A percentile compares a stretch with the other conserved stretches of the same genome.
phyloP scores from a whole-genome alignment of 495 filamentous ascomycete species.

The Penicillium paradoxum region DNA sequence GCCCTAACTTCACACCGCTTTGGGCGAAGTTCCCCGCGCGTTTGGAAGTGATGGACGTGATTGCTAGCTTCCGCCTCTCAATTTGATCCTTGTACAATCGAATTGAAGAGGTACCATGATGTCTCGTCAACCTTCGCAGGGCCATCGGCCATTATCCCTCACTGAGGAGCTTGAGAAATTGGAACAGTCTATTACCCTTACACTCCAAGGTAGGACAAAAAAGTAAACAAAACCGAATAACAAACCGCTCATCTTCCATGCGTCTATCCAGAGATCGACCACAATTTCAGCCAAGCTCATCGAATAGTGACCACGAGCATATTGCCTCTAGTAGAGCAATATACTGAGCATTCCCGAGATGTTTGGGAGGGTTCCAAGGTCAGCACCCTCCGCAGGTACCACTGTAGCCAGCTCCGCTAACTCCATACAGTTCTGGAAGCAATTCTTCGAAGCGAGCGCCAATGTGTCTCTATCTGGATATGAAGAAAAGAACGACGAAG shows the following conservation, averaged over 20 bases:
- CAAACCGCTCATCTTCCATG: conserved; percentile 7
- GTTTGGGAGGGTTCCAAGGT: conserved; percentile 97
- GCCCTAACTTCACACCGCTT: conserved; percentile 35
- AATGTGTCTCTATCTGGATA: conserved; percentile 97
- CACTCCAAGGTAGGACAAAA: conserved; percentile 69
- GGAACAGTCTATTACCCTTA: conserved; percentile 94
- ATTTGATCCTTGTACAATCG: background rate
- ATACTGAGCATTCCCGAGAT: conserved; percentile 84
- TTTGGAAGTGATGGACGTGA: conserved; percentile 4
- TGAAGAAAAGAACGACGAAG: conserved; percentile 65
- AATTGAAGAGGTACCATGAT: conserved; percentile 22
- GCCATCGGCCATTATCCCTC: conserved; percentile 66
- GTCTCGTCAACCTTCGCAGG: conserved; percentile 48
- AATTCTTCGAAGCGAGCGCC: conserved; percentile 97
- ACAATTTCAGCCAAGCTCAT: conserved; percentile 95
- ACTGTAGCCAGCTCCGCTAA: conserved; percentile 2
- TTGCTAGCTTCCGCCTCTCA: background rate
- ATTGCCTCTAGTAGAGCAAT: conserved; percentile 90
- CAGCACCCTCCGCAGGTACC: background rate
- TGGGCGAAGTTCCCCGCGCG: conserved; percentile 28
- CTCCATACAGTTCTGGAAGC: conserved; percentile 82
- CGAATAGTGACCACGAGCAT: conserved; percentile 94
- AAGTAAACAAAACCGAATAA: conserved; percentile 14
- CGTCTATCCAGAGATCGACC: conserved; percentile 76
- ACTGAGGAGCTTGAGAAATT: conserved; percentile 95